Evolutionary conservation across 2,329 filamentous ascomycete species (phyloP).

Genomic region (Cladosporium sp.): DNA sequence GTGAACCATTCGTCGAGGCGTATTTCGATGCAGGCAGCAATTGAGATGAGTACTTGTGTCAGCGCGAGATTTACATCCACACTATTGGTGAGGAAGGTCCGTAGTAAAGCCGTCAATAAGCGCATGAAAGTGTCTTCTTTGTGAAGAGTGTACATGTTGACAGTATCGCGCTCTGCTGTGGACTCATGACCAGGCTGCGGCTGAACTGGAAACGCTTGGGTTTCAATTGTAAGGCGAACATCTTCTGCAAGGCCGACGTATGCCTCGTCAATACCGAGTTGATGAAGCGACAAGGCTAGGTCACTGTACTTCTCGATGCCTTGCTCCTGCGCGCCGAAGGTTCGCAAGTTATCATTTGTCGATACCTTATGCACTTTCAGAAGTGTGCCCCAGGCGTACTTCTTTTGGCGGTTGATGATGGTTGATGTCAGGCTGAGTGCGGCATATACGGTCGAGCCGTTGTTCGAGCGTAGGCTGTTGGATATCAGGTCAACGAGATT

Average conservation of each 20-base stretch:
- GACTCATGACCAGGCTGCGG: slow-evolving; percentile 10
- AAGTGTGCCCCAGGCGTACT: slow-evolving; percentile 74
- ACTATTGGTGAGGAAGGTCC: slow-evolving; percentile 81
- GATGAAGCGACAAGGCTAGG: slow-evolving; percentile 64
- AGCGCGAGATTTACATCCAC: slow-evolving; percentile 86
- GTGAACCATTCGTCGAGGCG: slow-evolving; percentile 87
- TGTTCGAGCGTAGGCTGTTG: slow-evolving; percentile 76
- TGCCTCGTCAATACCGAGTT: slow-evolving; percentile 65
- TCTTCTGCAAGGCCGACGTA: slow-evolving; percentile 71
- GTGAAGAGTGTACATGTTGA: slow-evolving; percentile 15
- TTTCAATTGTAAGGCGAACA: slow-evolving; percentile 38
- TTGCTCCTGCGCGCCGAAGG: slow-evolving; percentile 67
- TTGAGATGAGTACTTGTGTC: slow-evolving; percentile 74
- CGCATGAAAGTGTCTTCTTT: slow-evolving; percentile 56
- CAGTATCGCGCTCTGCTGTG: background rate
- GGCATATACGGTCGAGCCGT: slow-evolving; percentile 82
- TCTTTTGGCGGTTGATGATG: slow-evolving; percentile 80
- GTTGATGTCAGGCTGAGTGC: slow-evolving; percentile 83
- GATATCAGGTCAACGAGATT: slow-evolving; percentile 88
- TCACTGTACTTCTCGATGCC: slow-evolving; percentile 68
- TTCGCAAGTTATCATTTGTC: slow-evolving; percentile 55
- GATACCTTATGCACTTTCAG: slow-evolving; percentile 61
- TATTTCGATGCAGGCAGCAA: slow-evolving; percentile 80
- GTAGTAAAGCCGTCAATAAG: slow-evolving; percentile 55
- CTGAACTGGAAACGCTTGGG: slow-evolving; percentile 18